A percentile compares a stretch with the other conserved stretches of the same genome.
Evolutionary conservation across 192 early-diverging fungal genomes (phyloP).

Genomic region (Linderina pennispora): DNA sequence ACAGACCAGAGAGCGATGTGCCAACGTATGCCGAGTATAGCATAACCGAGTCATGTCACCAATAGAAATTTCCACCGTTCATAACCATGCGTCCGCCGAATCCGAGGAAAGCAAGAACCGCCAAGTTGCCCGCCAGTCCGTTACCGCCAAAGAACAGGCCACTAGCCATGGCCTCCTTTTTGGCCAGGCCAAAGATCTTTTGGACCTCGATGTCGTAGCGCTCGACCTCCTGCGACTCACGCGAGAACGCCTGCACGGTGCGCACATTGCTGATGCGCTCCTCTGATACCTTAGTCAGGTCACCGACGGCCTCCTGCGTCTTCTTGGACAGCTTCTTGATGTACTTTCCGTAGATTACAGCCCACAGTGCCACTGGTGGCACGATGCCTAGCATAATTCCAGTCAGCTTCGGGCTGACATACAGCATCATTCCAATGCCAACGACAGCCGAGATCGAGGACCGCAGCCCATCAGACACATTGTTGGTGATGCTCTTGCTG

Average conservation of each 20-base stretch:
- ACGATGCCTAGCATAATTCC: conserved; percentile 68
- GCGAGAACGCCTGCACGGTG: conserved; percentile 49
- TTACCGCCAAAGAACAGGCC: conserved; percentile 60
- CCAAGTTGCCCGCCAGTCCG: conserved; percentile 57
- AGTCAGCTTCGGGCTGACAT: conserved; percentile 59
- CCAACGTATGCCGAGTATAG: conserved; percentile 65
- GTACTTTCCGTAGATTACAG: conserved; percentile 60
- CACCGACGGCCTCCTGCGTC: conserved; percentile 60
- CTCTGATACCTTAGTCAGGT: conserved; percentile 62
- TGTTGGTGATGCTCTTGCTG: conserved; percentile 67
- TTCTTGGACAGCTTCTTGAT: conserved; percentile 55
- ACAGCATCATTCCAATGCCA: conserved; percentile 63
- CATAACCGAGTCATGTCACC: conserved; percentile 66
- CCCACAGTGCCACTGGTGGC: conserved; percentile 65
- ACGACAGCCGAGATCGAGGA: conserved; percentile 51
- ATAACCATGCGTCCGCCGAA: conserved; percentile 62
- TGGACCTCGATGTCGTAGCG: conserved; percentile 34
- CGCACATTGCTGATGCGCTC: conserved; percentile 53
- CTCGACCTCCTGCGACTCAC: conserved; percentile 29
- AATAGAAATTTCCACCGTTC: conserved; percentile 50
- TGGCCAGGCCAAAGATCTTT: conserved; percentile 37
- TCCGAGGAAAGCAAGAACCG: conserved; percentile 57
- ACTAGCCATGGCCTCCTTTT: conserved; percentile 50
- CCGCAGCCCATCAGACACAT: conserved; percentile 67
- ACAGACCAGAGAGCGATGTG: conserved; percentile 48